phyloP scores from a whole-genome alignment of 2,329 filamentous ascomycete species.

The Sporothrix curviconia region DNA sequence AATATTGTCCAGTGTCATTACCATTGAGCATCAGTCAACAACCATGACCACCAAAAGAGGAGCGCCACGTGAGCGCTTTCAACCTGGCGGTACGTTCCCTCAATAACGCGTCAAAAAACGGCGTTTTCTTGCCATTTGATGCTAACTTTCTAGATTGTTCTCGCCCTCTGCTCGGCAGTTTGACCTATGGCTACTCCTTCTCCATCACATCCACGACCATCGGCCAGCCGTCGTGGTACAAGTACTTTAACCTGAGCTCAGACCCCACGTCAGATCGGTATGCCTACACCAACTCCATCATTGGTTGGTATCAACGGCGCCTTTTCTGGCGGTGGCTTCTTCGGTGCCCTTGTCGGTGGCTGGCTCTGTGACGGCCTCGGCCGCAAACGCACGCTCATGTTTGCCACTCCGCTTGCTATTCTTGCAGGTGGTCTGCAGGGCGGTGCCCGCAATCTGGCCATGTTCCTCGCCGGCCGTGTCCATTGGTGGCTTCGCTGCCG shows the following conservation, averaged over 20 bases:
- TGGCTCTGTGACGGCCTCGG: background rate
- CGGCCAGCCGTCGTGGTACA: slow-evolving; percentile 1
- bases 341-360: slow-evolving; percentile 9
- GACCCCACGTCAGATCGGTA: background rate
- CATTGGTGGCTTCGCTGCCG: slow-evolving; percentile 36
- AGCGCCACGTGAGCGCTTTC: slow-evolving; percentile 5
- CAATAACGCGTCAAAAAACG: background rate
- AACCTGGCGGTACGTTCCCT: background rate
- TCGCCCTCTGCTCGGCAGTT: background rate
- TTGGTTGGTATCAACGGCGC: slow-evolving; percentile 7
- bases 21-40: background rate
- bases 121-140: background rate
- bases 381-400: slow-evolving; percentile 3
- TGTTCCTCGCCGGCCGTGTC: slow-evolving; percentile 26
- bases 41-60: background rate
- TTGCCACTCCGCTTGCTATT: slow-evolving; percentile 4
- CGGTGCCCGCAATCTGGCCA: slow-evolving; percentile 16
- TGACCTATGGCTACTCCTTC: background rate
- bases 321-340: slow-evolving; percentile 8
- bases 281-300: slow-evolving; percentile 4
- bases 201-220: slow-evolving; percentile 10
- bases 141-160: background rate
- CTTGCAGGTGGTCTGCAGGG: slow-evolving; percentile 13
- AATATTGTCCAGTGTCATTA: too few relatives aligned
- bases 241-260: slow-evolving; percentile 4